These are phyloP conservation scores for Salix dunnii DNA, from an alignment of 345 rosid species.

Conservation along the genomic window DNA sequence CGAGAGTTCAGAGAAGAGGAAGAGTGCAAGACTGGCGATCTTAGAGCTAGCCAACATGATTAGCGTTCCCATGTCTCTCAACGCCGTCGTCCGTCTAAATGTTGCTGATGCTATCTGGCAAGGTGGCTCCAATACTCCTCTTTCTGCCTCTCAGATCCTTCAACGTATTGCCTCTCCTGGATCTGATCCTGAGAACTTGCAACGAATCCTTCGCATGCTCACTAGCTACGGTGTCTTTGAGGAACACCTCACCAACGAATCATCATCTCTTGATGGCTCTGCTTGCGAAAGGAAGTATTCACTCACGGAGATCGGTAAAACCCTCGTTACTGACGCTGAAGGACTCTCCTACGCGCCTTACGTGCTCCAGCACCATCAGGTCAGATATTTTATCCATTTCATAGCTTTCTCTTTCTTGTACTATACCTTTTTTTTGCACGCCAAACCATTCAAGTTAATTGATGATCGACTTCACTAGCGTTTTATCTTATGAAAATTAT, in stretches of 20 bases:
- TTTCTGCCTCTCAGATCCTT: conserved; percentile 75
- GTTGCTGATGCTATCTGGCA: conserved; percentile 86
- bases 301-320: conserved; percentile 70
- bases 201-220: conserved; percentile 84
- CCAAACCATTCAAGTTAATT: too few relatives aligned
- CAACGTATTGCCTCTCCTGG: conserved; percentile 29
- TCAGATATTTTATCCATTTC: not conserved
- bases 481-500: too few relatives aligned
- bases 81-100: conserved; percentile 66
- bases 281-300: conserved; percentile 48
- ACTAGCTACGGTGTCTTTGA: conserved; percentile 69
- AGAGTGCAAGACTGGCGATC: conserved; percentile 57
- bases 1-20: conserved; percentile 48
- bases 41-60: conserved; percentile 87
- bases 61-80: conserved; percentile 89
- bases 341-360: conserved; percentile 79
- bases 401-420: not conserved
- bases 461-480: too few relatives aligned
- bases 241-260: conserved; percentile 40
- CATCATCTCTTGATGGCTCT: conserved; percentile 2
- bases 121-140: conserved; percentile 63
- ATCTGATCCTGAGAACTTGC: conserved; percentile 59
- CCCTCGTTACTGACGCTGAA: conserved; percentile 60
- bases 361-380: conserved; percentile 96
- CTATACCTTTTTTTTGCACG: too few relatives aligned